Conservation (phyloP, 176 grass and related monocot species). For the Raddia guianensis region DNA sequence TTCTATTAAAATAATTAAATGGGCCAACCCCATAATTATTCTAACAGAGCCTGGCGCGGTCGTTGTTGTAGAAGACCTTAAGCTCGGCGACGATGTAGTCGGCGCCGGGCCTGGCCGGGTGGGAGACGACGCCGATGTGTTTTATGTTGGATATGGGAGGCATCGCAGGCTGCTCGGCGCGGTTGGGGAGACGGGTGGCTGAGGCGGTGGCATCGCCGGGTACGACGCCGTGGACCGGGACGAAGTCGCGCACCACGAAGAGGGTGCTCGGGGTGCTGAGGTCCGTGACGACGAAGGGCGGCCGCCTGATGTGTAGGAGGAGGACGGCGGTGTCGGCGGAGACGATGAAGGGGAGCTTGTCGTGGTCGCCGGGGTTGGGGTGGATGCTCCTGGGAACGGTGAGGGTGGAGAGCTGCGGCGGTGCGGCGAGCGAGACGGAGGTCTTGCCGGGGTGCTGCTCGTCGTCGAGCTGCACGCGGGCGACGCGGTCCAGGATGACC, state of each 20-base stretch:
- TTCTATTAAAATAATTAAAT: no score
- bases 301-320: background rate
- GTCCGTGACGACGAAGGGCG: background rate
- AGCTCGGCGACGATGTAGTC: slow-evolving; percentile 28
- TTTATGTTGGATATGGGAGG: background rate
- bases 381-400: slow-evolving; percentile 1
- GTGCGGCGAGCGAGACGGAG: background rate
- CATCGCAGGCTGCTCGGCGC: background rate
- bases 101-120: background rate
- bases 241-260: background rate
- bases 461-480: background rate
- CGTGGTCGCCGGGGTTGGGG: background rate
- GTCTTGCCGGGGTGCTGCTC: background rate
- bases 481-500: background rate
- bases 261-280: background rate
- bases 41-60: slow-evolving; percentile 6
- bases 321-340: background rate
- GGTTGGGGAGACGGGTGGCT: background rate
- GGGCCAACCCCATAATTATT: no score
- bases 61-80: background rate
- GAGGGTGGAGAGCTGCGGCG: background rate
- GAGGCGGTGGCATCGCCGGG: background rate
- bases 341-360: slow-evolving; percentile 17
- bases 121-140: background rate
- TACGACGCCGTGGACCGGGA: no score